These are phyloP conservation scores for Pseudocercospora vitis DNA, from an alignment of 2,329 filamentous ascomycete species.

Conservation along the genomic window DNA sequence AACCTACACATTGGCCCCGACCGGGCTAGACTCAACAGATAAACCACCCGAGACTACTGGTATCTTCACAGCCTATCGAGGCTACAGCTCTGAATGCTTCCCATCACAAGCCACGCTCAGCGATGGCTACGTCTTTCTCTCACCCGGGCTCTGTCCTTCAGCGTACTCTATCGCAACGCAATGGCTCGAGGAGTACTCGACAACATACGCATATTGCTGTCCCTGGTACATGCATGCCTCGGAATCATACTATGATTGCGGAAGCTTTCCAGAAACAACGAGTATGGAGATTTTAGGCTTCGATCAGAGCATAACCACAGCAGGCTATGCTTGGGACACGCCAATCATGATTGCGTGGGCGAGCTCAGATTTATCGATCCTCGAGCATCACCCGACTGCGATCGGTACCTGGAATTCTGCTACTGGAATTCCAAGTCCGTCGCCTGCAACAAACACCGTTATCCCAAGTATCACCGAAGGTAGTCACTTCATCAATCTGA, in stretches of 20 bases:
- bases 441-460: background rate
- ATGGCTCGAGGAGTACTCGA: conserved; percentile 9
- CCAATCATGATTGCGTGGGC: conserved; percentile 17
- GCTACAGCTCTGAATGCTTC: conserved; percentile 18
- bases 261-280: conserved; percentile 14
- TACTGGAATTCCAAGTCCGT: background rate
- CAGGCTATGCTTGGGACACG: conserved; percentile 17
- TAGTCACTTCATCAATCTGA: conserved; percentile 7
- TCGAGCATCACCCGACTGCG: conserved; percentile 10
- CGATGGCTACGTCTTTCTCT: conserved; percentile 19
- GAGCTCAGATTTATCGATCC: conserved; percentile 9
- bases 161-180: conserved; percentile 14
- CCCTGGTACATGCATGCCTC: conserved; percentile 22
- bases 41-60: background rate
- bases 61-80: conserved; percentile 11
- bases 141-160: conserved; percentile 14
- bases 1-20: conserved; percentile 8
- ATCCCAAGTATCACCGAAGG: background rate
- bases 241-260: conserved; percentile 17
- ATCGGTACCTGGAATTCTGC: conserved; percentile 12
- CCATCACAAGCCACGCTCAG: conserved; percentile 15
- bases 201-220: conserved; percentile 15
- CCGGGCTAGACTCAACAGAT: conserved; percentile 3
- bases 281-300: conserved; percentile 9
- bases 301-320: conserved; percentile 1